Evolutionary conservation across 1,284 basidiomycete species (phyloP).

Genomic region (Trichosporon coremiiforme): DNA sequence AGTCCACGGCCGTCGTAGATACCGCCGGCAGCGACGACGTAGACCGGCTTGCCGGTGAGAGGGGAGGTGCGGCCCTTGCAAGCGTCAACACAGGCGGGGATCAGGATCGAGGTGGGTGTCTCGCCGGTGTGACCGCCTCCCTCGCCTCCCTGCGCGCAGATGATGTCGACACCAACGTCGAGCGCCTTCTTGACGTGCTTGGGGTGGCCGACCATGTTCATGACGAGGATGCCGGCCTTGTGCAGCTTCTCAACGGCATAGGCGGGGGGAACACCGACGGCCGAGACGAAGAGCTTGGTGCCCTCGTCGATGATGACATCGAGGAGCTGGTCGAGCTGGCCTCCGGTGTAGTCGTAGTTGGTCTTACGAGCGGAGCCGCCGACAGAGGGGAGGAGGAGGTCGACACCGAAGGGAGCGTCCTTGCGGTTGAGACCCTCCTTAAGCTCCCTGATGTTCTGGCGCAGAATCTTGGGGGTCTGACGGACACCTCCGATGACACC

Average conservation of each 20-base stretch:
- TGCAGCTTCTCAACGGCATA: conserved; percentile 77
- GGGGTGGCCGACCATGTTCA: conserved; percentile 80
- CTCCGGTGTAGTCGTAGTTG: conserved; percentile 68
- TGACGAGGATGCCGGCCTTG: conserved; percentile 71
- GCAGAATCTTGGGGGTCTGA: conserved; percentile 53
- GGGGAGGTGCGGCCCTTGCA: conserved; percentile 72
- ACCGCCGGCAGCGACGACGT: conserved; percentile 81
- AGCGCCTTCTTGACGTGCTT: conserved; percentile 82
- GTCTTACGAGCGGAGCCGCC: conserved; percentile 81
- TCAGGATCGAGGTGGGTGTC: conserved; percentile 48
- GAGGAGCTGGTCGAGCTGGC: conserved; percentile 69
- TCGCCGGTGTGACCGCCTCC: conserved; percentile 68
- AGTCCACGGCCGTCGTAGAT: conserved; percentile 81
- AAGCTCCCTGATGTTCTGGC: conserved; percentile 67
- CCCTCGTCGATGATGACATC: conserved; percentile 87
- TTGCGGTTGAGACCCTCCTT: conserved; percentile 65
- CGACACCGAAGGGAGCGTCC: conserved; percentile 76
- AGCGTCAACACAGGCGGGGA: conserved; percentile 76
- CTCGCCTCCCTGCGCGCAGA: conserved; percentile 85
- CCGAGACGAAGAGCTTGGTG: conserved; percentile 79
- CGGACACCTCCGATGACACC: conserved; percentile 79
- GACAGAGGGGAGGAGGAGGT: conserved; percentile 78
- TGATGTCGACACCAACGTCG: conserved; percentile 77
- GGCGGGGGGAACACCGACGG: conserved; percentile 73
- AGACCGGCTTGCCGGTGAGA: conserved; percentile 74